Conservation (phyloP, 352 stramenopile species). For the Nothophytophthora sp. region DNA sequence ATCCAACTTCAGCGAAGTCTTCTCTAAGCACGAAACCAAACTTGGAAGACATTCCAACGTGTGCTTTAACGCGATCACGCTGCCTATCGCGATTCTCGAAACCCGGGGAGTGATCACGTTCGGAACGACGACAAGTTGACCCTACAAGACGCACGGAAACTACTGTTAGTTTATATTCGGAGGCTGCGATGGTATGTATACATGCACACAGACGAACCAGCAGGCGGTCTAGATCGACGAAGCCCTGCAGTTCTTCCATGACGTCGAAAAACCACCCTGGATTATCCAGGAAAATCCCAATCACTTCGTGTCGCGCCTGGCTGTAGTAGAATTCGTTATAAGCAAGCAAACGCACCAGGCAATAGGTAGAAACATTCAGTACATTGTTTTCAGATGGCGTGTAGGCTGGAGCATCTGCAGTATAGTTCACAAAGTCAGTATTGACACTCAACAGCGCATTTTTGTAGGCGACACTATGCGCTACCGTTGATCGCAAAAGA, state of each 20-base stretch:
- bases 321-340: slow-evolving; percentile 26
- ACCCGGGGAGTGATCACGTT: slow-evolving; percentile 73
- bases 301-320: slow-evolving; percentile 66
- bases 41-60: slow-evolving; percentile 68
- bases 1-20: slow-evolving; percentile 27
- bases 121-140: slow-evolving; percentile 76
- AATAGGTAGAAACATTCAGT: slow-evolving; percentile 1
- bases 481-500: slow-evolving; percentile 76
- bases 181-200: neutral
- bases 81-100: slow-evolving; percentile 73
- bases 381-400: slow-evolving; percentile 84
- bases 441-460: no score
- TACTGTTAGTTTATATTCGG: neutral
- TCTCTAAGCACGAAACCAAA: slow-evolving; percentile 52
- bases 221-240: slow-evolving; percentile 73
- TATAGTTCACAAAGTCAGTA: slow-evolving; percentile 1
- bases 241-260: slow-evolving; percentile 69
- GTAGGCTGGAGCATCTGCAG: slow-evolving; percentile 77
- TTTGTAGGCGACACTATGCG: neutral
- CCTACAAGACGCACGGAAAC: slow-evolving; percentile 21
- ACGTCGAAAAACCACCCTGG: slow-evolving; percentile 85
- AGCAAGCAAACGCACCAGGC: neutral
- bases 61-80: slow-evolving; percentile 85
- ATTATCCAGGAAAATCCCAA: slow-evolving; percentile 77
- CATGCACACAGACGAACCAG: slow-evolving; percentile 37